These are phyloP conservation scores for Yamadazyma triangularis DNA, from an alignment of 1,139 yeast species.

Conservation along the genomic window DNA sequence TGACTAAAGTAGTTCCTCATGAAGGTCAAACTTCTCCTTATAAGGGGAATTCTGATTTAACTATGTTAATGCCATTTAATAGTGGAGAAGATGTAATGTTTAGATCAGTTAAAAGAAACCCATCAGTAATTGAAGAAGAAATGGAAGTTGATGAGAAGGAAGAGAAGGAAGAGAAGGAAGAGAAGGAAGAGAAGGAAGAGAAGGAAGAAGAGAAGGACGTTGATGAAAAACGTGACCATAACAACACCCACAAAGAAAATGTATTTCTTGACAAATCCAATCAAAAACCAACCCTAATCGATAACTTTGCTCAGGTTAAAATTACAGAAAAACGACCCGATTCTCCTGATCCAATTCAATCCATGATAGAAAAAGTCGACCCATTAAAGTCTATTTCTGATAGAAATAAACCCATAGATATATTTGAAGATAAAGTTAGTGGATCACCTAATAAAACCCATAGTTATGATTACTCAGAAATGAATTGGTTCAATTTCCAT, in stretches of 20 bases:
- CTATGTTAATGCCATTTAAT: conserved; percentile 31
- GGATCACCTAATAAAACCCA: conserved; percentile 32
- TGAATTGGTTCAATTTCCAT: conserved; percentile 37
- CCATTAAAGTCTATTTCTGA: conserved; percentile 35
- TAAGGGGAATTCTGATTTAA: conserved; percentile 30
- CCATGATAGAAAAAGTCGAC: conserved; percentile 37
- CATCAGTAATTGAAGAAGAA: neutral
- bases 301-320: conserved; percentile 38
- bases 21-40: conserved; percentile 8
- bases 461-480: conserved; percentile 27
- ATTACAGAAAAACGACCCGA: conserved; percentile 18
- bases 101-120: conserved; percentile 1
- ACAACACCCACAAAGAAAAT: too few species aligned
- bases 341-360: conserved; percentile 22
- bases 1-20: conserved; percentile 24
- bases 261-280: neutral
- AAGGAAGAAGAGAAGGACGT: too few species aligned
- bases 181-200: too few species aligned
- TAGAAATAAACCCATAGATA: conserved; percentile 30
- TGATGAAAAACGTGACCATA: too few species aligned
- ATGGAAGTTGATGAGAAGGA: neutral
- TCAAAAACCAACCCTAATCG: too few species aligned
- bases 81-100: conserved; percentile 9
- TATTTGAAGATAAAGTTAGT: conserved; percentile 29
- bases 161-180: too few species aligned